phyloP scores from a whole-genome alignment of 495 filamentous ascomycete species.

The Daldinia decipiens region DNA sequence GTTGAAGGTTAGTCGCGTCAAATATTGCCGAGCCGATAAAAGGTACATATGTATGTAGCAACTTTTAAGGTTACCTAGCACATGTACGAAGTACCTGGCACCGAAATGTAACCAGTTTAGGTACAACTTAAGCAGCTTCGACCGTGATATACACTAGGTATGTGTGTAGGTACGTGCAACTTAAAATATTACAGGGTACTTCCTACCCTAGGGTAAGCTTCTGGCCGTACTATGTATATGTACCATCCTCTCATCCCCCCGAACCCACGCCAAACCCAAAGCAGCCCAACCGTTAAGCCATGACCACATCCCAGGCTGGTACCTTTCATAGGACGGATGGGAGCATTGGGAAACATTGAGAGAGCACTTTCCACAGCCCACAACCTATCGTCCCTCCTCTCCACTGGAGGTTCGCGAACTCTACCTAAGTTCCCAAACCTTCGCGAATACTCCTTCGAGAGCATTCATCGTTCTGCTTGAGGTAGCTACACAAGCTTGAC shows the following conservation, averaged over 20 bases:
- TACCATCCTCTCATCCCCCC: slow-evolving; percentile 6
- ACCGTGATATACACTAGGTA: slow-evolving; percentile 9
- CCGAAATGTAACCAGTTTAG: not conserved
- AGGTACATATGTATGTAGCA: not conserved
- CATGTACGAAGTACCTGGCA: not conserved
- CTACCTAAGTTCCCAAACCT: slow-evolving; percentile 27
- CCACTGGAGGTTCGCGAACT: slow-evolving; percentile 30
- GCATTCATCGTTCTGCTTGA: slow-evolving; percentile 38
- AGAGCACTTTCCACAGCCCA: slow-evolving; percentile 28
- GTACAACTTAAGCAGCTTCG: slow-evolving; percentile 18
- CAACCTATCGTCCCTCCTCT: slow-evolving; percentile 26
- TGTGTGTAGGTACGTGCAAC: slow-evolving; percentile 4
- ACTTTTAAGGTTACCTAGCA: slow-evolving; percentile 1
- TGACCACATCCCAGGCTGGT: slow-evolving; percentile 24
- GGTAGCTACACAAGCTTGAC: slow-evolving; percentile 24
- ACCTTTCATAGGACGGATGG: slow-evolving; percentile 7
- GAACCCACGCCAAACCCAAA: slow-evolving; percentile 30
- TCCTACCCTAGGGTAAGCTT: slow-evolving; percentile 19
- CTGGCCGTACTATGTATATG: slow-evolving; percentile 5
- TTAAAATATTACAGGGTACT: slow-evolving; percentile 16
- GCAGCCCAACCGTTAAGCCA: slow-evolving; percentile 30
- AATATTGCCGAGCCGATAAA: not conserved
- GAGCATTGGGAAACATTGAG: not conserved
- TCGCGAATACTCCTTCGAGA: slow-evolving; percentile 38
- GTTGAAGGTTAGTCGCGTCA: slow-evolving; percentile 14